Conservation (phyloP, 2,329 filamentous ascomycete species). For the Lachnum nothofagi region DNA sequence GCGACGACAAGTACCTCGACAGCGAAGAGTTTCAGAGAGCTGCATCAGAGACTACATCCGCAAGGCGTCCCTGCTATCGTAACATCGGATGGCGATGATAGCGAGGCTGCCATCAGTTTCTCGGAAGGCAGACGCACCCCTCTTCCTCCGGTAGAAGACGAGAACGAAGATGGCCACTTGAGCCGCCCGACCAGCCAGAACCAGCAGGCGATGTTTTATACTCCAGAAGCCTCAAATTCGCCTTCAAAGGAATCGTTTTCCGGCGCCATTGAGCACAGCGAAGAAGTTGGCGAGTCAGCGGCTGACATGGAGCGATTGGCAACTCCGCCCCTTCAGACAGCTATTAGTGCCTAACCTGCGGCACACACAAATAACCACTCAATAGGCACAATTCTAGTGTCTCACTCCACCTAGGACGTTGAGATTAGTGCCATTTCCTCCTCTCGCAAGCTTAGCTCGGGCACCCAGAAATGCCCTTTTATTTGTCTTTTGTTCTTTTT, state of each 20-base stretch:
- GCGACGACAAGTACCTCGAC: conserved; percentile 64
- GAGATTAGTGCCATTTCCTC: too few relatives aligned
- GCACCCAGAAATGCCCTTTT: not conserved
- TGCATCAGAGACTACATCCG: conserved; percentile 56
- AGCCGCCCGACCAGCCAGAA: conserved; percentile 15
- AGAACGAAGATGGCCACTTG: conserved; percentile 19
- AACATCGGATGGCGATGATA: conserved; percentile 47
- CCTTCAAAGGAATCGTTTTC: conserved; percentile 4
- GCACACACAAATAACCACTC: too few relatives aligned
- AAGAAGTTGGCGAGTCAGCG: not conserved
- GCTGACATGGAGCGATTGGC: not conserved
- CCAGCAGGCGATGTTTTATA: conserved; percentile 29
- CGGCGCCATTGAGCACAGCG: not conserved
- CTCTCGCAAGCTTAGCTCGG: too few relatives aligned
- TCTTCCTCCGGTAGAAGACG: conserved; percentile 45
- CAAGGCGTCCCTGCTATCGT: conserved; percentile 35
- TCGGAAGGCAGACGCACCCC: conserved; percentile 55
- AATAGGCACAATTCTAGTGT: too few relatives aligned
- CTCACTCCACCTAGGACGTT: too few relatives aligned
- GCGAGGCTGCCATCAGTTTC: conserved; percentile 55
- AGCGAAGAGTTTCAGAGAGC: conserved; percentile 58
- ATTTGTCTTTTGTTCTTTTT: not conserved
- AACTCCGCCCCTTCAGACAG: not conserved
- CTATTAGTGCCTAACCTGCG: not conserved
- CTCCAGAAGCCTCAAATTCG: conserved; percentile 26